Evolutionary conservation across 345 rosid species (phyloP).

Genomic region (Corchorus capsularis): DNA sequence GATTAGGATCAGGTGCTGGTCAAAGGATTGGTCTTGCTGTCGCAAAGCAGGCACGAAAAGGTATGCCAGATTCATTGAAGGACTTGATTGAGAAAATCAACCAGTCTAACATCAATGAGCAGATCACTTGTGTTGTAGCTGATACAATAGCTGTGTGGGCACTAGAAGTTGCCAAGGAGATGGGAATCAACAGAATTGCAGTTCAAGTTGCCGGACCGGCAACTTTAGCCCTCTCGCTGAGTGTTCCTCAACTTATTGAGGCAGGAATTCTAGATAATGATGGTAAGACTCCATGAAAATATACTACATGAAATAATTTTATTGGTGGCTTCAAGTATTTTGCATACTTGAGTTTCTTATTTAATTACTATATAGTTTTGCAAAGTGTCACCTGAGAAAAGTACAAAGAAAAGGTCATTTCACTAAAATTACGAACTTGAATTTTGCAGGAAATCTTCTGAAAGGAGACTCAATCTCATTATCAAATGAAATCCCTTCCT

Average conservation of each 20-base stretch:
- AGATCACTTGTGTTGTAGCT: constrained; percentile 31
- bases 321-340: background rate
- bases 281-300: constrained; percentile 29
- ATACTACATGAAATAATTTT: background rate
- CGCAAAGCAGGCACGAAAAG: background rate
- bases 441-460: constrained; percentile 22
- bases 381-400: background rate
- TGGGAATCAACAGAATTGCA: constrained; percentile 21
- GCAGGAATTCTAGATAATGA: constrained; percentile 23
- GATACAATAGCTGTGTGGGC: constrained; percentile 31
- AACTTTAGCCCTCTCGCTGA: constrained; percentile 10
- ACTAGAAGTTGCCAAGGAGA: constrained; percentile 24
- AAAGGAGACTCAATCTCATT: constrained; percentile 13
- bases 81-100: constrained; percentile 28
- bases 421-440: background rate
- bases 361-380: background rate
- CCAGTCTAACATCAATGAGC: background rate
- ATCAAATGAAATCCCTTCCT: constrained; percentile 21
- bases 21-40: background rate
- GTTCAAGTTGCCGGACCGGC: constrained; percentile 19
- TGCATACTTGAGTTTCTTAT: background rate
- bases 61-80: constrained; percentile 20
- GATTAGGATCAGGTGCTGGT: background rate
- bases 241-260: constrained; percentile 20
- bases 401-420: background rate